phyloP scores from a whole-genome alignment of 73 alveolate genomes.

The Tetrahymena elliotti region DNA sequence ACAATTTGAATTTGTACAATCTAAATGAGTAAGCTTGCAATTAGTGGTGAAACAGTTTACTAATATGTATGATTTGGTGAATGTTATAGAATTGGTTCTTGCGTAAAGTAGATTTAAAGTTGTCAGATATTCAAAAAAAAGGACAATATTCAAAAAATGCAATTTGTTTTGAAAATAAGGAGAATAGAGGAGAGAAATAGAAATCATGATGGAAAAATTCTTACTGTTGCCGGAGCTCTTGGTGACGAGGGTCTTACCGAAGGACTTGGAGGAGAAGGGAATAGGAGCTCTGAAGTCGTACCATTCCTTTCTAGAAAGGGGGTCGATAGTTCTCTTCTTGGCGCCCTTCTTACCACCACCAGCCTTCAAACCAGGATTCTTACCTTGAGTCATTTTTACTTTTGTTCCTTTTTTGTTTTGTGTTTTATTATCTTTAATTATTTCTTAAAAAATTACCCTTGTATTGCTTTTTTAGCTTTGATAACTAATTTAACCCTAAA shows the following conservation, averaged over 20 bases:
- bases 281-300: conserved; percentile 38
- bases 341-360: conserved; percentile 45
- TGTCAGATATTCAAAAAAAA: not conserved
- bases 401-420: not conserved
- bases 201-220: not conserved
- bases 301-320: conserved; percentile 43
- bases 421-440: not conserved
- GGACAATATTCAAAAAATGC: not conserved
- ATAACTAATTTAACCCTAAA: not conserved
- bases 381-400: conserved; percentile 39
- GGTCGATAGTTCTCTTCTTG: conserved; percentile 32
- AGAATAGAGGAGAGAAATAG: not conserved
- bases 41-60: not conserved
- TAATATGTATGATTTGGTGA: not conserved
- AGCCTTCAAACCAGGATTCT: conserved; percentile 27
- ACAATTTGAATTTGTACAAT: not conserved
- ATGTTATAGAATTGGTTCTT: not conserved
- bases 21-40: not conserved
- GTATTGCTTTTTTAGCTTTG: not conserved
- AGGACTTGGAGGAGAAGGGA: conserved; percentile 31
- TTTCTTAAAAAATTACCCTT: not conserved
- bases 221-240: conserved; percentile 35
- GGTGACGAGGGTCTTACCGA: conserved; percentile 34
- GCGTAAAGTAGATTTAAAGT: not conserved
- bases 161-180: not conserved